phyloP scores from a whole-genome alignment of 768 basidiomycete species.

The Daedalea quercina region DNA sequence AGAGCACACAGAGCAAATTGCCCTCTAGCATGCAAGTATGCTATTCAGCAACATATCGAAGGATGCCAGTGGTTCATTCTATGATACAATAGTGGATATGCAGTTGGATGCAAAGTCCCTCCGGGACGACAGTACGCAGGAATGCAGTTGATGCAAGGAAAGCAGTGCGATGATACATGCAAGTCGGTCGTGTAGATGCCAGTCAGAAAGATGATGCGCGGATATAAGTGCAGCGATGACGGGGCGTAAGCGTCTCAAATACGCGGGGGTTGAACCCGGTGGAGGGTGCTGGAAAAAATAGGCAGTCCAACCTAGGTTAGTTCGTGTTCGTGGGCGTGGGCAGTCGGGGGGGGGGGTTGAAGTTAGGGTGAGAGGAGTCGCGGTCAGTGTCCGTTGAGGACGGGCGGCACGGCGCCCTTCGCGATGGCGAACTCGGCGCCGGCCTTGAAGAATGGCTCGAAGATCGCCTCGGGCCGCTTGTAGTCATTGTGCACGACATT shows the following conservation, averaged over 20 bases:
- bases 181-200: conserved; percentile 5
- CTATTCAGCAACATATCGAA: too few relatives aligned
- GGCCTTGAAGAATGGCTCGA: conserved; percentile 77
- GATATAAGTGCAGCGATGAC: not conserved
- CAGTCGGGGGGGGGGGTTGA: not conserved
- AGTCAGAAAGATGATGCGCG: too few relatives aligned
- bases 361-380: conserved; percentile 7
- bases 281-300: conserved; percentile 28
- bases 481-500: conserved; percentile 98
- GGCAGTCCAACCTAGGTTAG: conserved; percentile 21
- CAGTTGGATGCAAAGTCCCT: conserved; percentile 21
- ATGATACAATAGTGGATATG: conserved; percentile 9
- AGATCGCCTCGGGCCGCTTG: conserved; percentile 79
- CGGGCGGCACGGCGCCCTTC: conserved; percentile 12
- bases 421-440: conserved; percentile 57
- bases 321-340: conserved; percentile 11
- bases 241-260: conserved; percentile 14
- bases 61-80: too few relatives aligned
- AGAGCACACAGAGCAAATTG: too few relatives aligned
- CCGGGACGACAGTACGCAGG: conserved; percentile 1
- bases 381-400: conserved; percentile 17
- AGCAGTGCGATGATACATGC: conserved; percentile 10
- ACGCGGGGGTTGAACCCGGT: conserved; percentile 83
- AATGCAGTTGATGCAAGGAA: conserved; percentile 31
- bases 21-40: too few relatives aligned